Conservation (phyloP, 768 basidiomycete genomes). For the Pleurotus djamor region DNA sequence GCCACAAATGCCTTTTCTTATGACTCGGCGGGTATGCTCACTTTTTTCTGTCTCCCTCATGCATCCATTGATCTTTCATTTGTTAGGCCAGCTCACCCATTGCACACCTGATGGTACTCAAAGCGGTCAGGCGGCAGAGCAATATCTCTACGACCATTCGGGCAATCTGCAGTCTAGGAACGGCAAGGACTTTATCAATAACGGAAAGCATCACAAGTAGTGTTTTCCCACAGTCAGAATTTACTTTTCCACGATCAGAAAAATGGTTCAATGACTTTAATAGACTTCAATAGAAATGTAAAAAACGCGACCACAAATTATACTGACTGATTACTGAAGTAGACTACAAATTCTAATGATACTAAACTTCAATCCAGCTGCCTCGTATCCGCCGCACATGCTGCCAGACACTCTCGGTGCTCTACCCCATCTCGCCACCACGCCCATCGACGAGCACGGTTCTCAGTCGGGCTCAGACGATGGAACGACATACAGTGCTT, state of each 20-base stretch:
- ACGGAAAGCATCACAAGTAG: no score
- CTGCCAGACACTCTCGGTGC: constrained; percentile 23
- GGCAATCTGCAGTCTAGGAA: constrained; percentile 6
- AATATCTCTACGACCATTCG: constrained; percentile 3
- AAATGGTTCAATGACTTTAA: no score
- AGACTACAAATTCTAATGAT: no score
- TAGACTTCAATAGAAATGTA: no score
- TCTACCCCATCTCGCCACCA: constrained; percentile 15
- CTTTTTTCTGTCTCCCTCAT: not conserved
- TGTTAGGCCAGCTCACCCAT: not conserved
- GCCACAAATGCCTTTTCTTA: not conserved
- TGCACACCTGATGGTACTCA: not conserved
- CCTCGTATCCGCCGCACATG: constrained; percentile 15
- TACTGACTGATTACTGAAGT: no score
- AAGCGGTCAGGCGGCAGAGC: not conserved
- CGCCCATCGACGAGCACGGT: constrained; percentile 36
- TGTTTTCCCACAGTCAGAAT: no score
- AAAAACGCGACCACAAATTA: no score
- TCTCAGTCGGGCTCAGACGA: constrained; percentile 62
- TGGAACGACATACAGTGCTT: constrained; percentile 33
- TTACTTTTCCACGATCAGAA: no score
- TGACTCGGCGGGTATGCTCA: not conserved
- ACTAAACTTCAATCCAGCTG: constrained; percentile 20
- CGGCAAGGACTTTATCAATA: constrained; percentile 4
- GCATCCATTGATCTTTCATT: not conserved